Base-by-base conservation (phyloP, 1,284 basidiomycete species). In the Cronartium ribicola region DNA sequence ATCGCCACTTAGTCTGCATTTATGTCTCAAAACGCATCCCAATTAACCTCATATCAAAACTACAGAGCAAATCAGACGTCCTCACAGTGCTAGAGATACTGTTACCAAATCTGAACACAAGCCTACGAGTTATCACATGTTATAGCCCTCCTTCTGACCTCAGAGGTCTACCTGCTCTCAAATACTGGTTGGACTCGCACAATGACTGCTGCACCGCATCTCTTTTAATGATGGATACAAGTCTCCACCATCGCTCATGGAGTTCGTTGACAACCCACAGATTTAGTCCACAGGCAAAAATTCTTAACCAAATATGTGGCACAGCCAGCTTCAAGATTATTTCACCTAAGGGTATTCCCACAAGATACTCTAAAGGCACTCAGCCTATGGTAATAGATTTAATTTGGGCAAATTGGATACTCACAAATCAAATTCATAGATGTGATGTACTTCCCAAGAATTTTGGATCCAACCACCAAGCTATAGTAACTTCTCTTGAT, bases 291-390 rank as follows among this genome's bases (percentile, higher is more conserved):
- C 7, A 59, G 57, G 57, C 57, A 17, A 59, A 7, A 59, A 59
- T 13, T 20, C 20, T 59, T 7, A n/a, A 13, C 11, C 7, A 59
- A 29, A 59, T 59, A 8, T 59, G 57, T 20, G 57, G 57, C 7
- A 59, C 7, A 59, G 22, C 11, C 14, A 29, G 57, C 57, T 59
- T 59, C 57, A 59, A 59, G 57, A 17, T 59, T 8, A 59, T 59
- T 20, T 59, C 57, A 29, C 57, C 57, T 59, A 59, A 46, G 17
- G 57, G 57, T 8, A 29, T 8, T 8, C 57, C 57, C 8, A 59
- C 57, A 46, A 8, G 17, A 8, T 46, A 46, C 44, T 46, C 44
- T 8, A 46, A 46, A 17, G 44, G 44, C 8, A 46, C 8, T 17
- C 44, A 46, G 8, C 44, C 44, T 46, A 46, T 17, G 44, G 17